Evolutionary conservation across 208 protist species (phyloP).

Genomic region (Leishmania martiniquensis): DNA sequence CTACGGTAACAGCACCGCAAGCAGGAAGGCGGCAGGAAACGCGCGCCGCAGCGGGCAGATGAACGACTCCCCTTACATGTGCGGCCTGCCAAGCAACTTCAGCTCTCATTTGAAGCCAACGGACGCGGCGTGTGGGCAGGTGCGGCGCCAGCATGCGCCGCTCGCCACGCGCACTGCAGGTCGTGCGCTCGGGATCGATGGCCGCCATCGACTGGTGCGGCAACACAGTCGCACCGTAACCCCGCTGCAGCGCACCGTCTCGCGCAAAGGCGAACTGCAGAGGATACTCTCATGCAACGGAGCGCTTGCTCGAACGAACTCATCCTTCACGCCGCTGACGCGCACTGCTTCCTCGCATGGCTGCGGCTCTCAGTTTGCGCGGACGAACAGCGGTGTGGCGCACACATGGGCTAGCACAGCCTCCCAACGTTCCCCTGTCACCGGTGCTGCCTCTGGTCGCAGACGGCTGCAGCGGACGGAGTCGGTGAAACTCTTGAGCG

Average conservation of each 20-base stretch:
- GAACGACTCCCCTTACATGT: constrained; percentile 15
- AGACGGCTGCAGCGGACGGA: constrained; percentile 27
- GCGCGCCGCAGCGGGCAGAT: constrained; percentile 25
- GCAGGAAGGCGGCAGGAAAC: background rate
- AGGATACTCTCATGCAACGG: constrained; percentile 18
- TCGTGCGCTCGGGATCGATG: constrained; percentile 25
- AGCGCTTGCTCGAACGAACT: constrained; percentile 19
- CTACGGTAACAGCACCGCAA: constrained; percentile 5
- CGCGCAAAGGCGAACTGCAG: constrained; percentile 5
- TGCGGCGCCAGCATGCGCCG: constrained; percentile 19
- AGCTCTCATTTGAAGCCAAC: background rate
- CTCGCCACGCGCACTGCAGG: constrained; percentile 47
- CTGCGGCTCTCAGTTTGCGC: constrained; percentile 7
- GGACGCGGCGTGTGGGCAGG: constrained; percentile 7
- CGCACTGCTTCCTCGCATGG: constrained; percentile 13
- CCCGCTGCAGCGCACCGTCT: constrained; percentile 23
- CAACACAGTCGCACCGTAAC: constrained; percentile 20
- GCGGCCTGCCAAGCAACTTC: constrained; percentile 16
- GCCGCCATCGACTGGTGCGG: constrained; percentile 9
- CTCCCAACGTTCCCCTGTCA: constrained; percentile 6
- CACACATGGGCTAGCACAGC: constrained; percentile 10
- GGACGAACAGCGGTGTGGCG: constrained; percentile 19
- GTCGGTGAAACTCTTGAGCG: constrained; percentile 5
- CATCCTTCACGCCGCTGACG: constrained; percentile 11
- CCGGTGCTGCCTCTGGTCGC: background rate